Base-by-base conservation (phyloP, 2,329 filamentous ascomycete genomes). In the Chrysosporium keratinophilum region DNA sequence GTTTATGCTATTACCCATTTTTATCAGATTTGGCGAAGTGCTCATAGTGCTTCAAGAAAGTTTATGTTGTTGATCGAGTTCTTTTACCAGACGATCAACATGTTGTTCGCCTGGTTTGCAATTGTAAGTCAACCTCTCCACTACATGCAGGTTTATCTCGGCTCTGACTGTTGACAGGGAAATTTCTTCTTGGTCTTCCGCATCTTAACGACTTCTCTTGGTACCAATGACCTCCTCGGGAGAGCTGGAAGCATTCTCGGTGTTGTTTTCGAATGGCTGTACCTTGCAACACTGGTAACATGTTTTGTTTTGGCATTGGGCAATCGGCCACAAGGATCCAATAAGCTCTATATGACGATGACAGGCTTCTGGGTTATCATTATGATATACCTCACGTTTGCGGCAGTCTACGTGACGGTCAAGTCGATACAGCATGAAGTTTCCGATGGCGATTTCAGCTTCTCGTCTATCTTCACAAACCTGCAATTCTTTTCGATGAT, bases 131-230 rank as follows among this genome's bases (percentile, higher is more conserved):
- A 5, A 39, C 33, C 28, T 42, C n/a, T 2, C 39, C n/a, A 47
- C 50, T 3, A 28, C 23, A 31, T 20, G 4, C 3, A 7, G 15
- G 4, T 12, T 42, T 33, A 37, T 17, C 20, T 14, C 23, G 6
- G 14, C 9, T 17, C 42, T 52, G 14, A 52, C 44, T 2, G 14
- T n/a, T 45, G 15, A 23, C 53, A 76, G 74, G 82, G 93, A 66
- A 98, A 98, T 74, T 98, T 98, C 79, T 98, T 97, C 79, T 75
- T 98, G 65, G 91, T 98, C 62, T 98, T 98, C 76, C 90, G 90
- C 70, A 97, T 98, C 67, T 76, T 98, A 59, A 97, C 91, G 1
- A 85, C 83, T 10, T 95, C 90, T 64, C 76, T 98, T 60, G 85
- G 88, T 44, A 77, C 80, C 23, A 63, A 73, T 0, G 69, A 78